A percentile compares a stretch with the other conserved stretches of the same genome.
Conservation (phyloP, 1,139 yeast genomes). For the Blastobotrys persicus region DNA sequence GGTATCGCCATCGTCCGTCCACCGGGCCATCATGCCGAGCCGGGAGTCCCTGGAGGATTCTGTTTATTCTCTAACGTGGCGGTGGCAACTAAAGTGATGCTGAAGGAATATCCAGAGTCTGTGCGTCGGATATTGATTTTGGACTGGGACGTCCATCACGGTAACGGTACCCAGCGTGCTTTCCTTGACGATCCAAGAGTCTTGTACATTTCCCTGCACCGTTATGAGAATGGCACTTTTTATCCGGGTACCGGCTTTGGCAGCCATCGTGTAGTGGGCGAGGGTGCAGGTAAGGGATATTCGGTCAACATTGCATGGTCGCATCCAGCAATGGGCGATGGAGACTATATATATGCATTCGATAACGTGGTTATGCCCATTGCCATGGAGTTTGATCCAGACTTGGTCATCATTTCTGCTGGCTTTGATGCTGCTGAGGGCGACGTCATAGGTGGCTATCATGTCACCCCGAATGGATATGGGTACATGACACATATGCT, state of each 20-base stretch:
- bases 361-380: slow-evolving; percentile 85
- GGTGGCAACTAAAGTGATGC: slow-evolving; percentile 86
- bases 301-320: slow-evolving; percentile 95
- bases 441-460: slow-evolving; percentile 96
- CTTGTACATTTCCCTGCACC: slow-evolving; percentile 82
- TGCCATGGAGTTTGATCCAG: slow-evolving; percentile 87
- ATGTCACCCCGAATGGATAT: slow-evolving; percentile 92
- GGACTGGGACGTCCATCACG: slow-evolving; percentile 99
- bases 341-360: slow-evolving; percentile 92
- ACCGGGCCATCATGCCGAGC: slow-evolving; percentile 99
- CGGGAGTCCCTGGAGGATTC: slow-evolving; percentile 95
- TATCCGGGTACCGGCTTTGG: slow-evolving; percentile 92
- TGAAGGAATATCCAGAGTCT: slow-evolving; percentile 81
- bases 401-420: slow-evolving; percentile 84
- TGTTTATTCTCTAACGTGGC: slow-evolving; percentile 96
- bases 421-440: slow-evolving; percentile 99
- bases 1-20: slow-evolving; percentile 95
- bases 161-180: slow-evolving; percentile 95
- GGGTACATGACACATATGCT: slow-evolving; percentile 95
- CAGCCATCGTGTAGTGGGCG: slow-evolving; percentile 77
- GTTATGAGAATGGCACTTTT: slow-evolving; percentile 88
- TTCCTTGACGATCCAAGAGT: slow-evolving; percentile 88
- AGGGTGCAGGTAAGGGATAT: slow-evolving; percentile 80
- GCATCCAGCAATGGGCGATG: slow-evolving; percentile 89
- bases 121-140: slow-evolving; percentile 78